Evolutionary conservation across 257 asterid genomes (phyloP).

Genomic region (Solanum arcanum): DNA sequence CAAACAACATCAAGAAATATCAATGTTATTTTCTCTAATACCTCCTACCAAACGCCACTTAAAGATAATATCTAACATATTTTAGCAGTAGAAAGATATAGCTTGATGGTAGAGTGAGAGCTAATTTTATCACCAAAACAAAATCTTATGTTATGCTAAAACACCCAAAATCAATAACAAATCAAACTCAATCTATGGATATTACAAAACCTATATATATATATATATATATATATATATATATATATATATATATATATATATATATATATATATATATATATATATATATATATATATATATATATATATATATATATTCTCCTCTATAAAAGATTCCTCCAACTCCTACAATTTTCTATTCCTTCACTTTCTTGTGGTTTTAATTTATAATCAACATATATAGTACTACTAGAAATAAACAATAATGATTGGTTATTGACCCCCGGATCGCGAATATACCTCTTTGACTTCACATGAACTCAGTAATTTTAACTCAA

Average conservation of each 20-base stretch:
- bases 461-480: neutral
- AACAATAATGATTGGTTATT: conserved; percentile 29
- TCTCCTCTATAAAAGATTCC: conserved; percentile 9
- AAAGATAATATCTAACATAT: neutral
- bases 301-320: neutral
- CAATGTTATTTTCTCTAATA: neutral
- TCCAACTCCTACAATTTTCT: conserved; percentile 30
- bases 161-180: neutral
- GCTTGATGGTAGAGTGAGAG: neutral
- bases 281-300: neutral
- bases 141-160: neutral
- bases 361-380: neutral
- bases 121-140: neutral
- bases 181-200: conserved; percentile 21
- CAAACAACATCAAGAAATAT: neutral
- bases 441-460: neutral
- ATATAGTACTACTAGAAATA: conserved; percentile 20
- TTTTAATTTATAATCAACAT: conserved; percentile 9
- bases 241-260: neutral
- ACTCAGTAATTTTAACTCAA: neutral
- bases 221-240: neutral
- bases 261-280: neutral
- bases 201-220: neutral
- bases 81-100: neutral
- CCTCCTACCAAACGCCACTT: neutral